Conservation (phyloP, 495 filamentous ascomycete genomes). For the Hypoxylon perforatum region DNA sequence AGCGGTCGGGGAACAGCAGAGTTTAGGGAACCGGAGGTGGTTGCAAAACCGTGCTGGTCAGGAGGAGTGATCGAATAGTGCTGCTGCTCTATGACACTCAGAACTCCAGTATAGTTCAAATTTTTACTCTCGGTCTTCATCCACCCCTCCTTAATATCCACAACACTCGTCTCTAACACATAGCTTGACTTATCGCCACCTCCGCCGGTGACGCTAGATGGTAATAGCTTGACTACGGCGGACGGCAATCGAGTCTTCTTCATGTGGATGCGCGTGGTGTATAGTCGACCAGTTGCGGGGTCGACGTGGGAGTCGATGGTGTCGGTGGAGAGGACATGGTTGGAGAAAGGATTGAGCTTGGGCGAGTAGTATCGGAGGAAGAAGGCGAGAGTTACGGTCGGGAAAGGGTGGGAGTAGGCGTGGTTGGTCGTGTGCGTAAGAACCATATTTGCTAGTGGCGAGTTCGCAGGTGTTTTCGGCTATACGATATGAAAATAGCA, state of each 20-base stretch:
- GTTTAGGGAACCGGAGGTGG: neutral
- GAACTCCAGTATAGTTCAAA: conserved; percentile 89
- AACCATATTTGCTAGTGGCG: conserved; percentile 53
- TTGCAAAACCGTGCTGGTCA: conserved; percentile 7
- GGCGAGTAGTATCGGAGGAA: conserved; percentile 92
- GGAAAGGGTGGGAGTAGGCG: conserved; percentile 91
- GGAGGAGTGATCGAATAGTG: conserved; percentile 67
- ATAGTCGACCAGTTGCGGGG: conserved; percentile 78
- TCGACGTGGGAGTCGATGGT: conserved; percentile 91
- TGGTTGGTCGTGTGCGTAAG: conserved; percentile 80
- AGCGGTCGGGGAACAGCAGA: conserved; percentile 31
- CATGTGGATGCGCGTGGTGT: conserved; percentile 89
- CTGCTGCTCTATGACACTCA: conserved; percentile 93
- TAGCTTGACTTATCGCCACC: conserved; percentile 81
- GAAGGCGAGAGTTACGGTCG: conserved; percentile 93
- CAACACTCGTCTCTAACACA: conserved; percentile 89
- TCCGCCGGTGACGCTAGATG: conserved; percentile 73
- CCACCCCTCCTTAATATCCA: conserved; percentile 90
- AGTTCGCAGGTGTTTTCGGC: conserved; percentile 4
- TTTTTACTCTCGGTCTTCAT: conserved; percentile 87
- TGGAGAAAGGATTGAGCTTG: conserved; percentile 85
- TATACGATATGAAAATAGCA: neutral
- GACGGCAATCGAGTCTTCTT: conserved; percentile 92
- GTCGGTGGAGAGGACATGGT: conserved; percentile 95
- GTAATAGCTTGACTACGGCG: conserved; percentile 82